Evolutionary conservation across 371 early-diverging fungal genomes (phyloP).

Genomic region (Smittium culicis): DNA sequence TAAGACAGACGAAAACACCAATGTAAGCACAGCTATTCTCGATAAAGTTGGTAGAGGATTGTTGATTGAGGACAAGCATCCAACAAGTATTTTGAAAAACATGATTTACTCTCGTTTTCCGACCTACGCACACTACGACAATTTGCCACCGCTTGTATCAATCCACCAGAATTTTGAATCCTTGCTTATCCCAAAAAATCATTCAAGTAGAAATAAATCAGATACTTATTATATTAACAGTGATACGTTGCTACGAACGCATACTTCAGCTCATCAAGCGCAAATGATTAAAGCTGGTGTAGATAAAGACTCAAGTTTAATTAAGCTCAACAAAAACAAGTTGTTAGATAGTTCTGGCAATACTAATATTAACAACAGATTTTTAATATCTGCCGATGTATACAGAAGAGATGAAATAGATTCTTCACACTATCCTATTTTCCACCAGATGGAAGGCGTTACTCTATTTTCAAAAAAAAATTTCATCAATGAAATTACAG

Average conservation of each 20-base stretch:
- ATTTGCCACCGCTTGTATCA: slow-evolving; percentile 64
- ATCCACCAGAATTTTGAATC: slow-evolving; percentile 83
- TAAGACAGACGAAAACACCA: slow-evolving; percentile 55
- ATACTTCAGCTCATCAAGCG: slow-evolving; percentile 89
- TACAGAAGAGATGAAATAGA: slow-evolving; percentile 97
- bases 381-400: slow-evolving; percentile 85
- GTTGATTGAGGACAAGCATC: slow-evolving; percentile 69
- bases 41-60: slow-evolving; percentile 61
- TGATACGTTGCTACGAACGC: slow-evolving; percentile 69
- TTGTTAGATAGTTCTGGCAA: not conserved
- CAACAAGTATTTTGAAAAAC: slow-evolving; percentile 68
- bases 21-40: slow-evolving; percentile 61
- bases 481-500: slow-evolving; percentile 8
- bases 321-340: slow-evolving; percentile 23
- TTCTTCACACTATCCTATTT: slow-evolving; percentile 87
- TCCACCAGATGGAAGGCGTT: slow-evolving; percentile 96
- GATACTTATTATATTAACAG: slow-evolving; percentile 91
- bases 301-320: slow-evolving; percentile 5
- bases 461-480: slow-evolving; percentile 26
- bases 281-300: slow-evolving; percentile 41
- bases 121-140: slow-evolving; percentile 46
- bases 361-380: slow-evolving; percentile 30
- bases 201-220: slow-evolving; percentile 61
- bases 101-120: slow-evolving; percentile 61
- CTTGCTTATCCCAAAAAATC: slow-evolving; percentile 65